These are phyloP conservation scores for Nidularia sp. DNA, from an alignment of 768 basidiomycete genomes.

Conservation along the genomic window DNA sequence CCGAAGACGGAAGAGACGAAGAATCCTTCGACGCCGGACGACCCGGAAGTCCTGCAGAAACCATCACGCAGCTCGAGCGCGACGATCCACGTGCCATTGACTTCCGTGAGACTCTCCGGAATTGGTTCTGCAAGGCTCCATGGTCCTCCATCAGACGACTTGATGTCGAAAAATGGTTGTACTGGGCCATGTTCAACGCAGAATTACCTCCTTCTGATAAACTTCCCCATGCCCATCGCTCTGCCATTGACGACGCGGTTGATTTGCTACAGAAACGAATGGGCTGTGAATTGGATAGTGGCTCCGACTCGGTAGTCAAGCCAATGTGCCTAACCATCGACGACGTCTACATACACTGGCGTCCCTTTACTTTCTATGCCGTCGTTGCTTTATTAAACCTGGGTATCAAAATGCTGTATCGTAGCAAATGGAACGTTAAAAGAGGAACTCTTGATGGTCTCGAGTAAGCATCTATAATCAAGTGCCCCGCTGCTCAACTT, in stretches of 20 bases:
- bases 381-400: slow-evolving; percentile 46
- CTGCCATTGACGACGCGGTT: slow-evolving; percentile 56
- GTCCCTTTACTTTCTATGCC: slow-evolving; percentile 68
- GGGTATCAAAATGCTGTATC: slow-evolving; percentile 39
- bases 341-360: slow-evolving; percentile 59
- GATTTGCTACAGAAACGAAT: slow-evolving; percentile 67
- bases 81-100: slow-evolving; percentile 72
- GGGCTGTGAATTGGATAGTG: slow-evolving; percentile 60
- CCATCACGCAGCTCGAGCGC: slow-evolving; percentile 49
- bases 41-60: slow-evolving; percentile 61
- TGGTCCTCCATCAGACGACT: slow-evolving; percentile 67
- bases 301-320: slow-evolving; percentile 43
- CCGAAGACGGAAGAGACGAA: slow-evolving; percentile 49
- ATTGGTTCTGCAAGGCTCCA: slow-evolving; percentile 73
- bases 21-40: slow-evolving; percentile 43
- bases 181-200: slow-evolving; percentile 79
- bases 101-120: slow-evolving; percentile 64
- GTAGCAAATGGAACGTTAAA: slow-evolving; percentile 33
- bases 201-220: slow-evolving; percentile 48
- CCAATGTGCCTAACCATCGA: slow-evolving; percentile 78
- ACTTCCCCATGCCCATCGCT: slow-evolving; percentile 40
- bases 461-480: slow-evolving; percentile 45
- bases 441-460: slow-evolving; percentile 54
- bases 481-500: no score
- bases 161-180: slow-evolving; percentile 71